Conservation (phyloP, 495 filamentous ascomycete genomes). For the Penicillium bovifimosum region DNA sequence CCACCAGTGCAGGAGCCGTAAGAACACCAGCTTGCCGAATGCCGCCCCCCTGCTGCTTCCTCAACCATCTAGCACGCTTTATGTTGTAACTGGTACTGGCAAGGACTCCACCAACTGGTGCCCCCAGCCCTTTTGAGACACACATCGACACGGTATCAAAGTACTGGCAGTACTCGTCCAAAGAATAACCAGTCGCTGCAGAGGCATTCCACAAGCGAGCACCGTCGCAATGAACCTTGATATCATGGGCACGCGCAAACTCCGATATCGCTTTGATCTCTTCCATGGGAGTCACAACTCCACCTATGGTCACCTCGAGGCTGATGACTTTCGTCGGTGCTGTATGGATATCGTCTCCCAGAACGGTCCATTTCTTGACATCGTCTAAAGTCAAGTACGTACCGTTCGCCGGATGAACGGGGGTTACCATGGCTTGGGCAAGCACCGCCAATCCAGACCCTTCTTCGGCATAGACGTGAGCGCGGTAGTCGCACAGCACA, state of each 20-base stretch:
- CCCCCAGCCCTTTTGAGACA: constrained; percentile 25
- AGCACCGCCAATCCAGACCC: constrained; percentile 64
- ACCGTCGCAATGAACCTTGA: constrained; percentile 33
- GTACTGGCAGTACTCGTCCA: constrained; percentile 17
- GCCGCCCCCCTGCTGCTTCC: constrained; percentile 24
- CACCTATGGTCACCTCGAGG: constrained; percentile 31
- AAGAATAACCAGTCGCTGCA: constrained; percentile 16
- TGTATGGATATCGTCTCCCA: constrained; percentile 31
- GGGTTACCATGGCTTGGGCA: constrained; percentile 53
- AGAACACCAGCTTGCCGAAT: constrained; percentile 26
- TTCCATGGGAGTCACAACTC: constrained; percentile 26
- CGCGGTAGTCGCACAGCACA: constrained; percentile 61
- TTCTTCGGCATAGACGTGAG: constrained; percentile 65
- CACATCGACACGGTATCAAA: constrained; percentile 28
- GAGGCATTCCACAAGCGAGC: constrained; percentile 31
- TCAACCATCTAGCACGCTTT: constrained; percentile 18
- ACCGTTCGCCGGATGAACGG: constrained; percentile 56
- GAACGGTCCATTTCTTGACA: constrained; percentile 44
- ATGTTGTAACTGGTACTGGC: constrained; percentile 13
- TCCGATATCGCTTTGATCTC: constrained; percentile 27
- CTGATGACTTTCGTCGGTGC: constrained; percentile 30
- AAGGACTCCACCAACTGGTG: constrained; percentile 22
- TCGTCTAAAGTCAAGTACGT: constrained; percentile 66
- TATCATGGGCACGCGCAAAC: constrained; percentile 24
- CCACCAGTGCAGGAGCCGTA: constrained; percentile 21